These are phyloP conservation scores for Melanomma pulvis-pyrius DNA, from an alignment of 495 filamentous ascomycete genomes.

Conservation along the genomic window DNA sequence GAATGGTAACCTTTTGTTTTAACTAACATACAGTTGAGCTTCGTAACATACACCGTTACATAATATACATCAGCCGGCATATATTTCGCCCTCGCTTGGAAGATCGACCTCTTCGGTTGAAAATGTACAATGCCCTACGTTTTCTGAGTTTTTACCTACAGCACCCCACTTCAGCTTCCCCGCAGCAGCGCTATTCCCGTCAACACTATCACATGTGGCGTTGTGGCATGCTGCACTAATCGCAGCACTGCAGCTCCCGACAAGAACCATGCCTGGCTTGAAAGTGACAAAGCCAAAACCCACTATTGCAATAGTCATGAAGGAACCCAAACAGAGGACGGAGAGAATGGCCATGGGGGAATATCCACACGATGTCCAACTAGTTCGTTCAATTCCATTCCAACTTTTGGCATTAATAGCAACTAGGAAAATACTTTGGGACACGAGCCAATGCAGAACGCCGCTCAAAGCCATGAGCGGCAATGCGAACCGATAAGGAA, in stretches of 20 bases:
- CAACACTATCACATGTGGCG: no score
- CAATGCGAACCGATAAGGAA: conserved; percentile 27
- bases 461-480: conserved; percentile 18
- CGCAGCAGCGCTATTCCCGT: no score
- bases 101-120: no score
- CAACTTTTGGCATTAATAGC: neutral
- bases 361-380: conserved; percentile 1
- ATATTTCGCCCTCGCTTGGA: no score
- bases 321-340: neutral
- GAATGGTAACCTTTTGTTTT: no score
- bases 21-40: no score
- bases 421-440: conserved; percentile 27
- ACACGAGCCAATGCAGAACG: conserved; percentile 28
- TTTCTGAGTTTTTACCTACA: no score
- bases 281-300: neutral
- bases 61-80: no score
- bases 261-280: conserved; percentile 8
- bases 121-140: no score
- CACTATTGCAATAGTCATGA: neutral
- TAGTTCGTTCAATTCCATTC: neutral
- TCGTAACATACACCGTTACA: no score
- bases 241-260: conserved; percentile 15
- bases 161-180: no score
- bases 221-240: conserved; percentile 28
- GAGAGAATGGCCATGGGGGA: conserved; percentile 11